Percentiles rank a stretch among this genome's conserved stretches.
phyloP scores from a whole-genome alignment of 1,284 basidiomycete species.

The Malassezia slooffiae region DNA sequence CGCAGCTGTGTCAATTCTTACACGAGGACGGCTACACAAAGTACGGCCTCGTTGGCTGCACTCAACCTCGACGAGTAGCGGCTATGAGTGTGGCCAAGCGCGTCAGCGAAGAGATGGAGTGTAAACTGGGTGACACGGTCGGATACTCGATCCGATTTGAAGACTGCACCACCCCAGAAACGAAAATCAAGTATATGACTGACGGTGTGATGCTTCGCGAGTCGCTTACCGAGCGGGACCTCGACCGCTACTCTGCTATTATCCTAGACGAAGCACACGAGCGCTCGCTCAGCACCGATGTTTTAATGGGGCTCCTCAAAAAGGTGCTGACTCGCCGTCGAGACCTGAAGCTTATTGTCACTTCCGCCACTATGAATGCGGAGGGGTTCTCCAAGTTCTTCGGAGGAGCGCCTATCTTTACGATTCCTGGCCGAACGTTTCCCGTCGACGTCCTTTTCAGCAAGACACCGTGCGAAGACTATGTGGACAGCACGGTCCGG shows the following conservation, averaged over 20 bases:
- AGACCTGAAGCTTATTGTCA: slow-evolving; percentile 91
- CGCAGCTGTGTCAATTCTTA: slow-evolving; percentile 78
- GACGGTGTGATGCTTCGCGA: slow-evolving; percentile 92
- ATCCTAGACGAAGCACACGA: slow-evolving; percentile 97
- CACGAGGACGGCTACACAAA: slow-evolving; percentile 90
- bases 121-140: slow-evolving; percentile 71
- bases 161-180: slow-evolving; percentile 81
- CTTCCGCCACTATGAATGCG: slow-evolving; percentile 97
- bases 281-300: slow-evolving; percentile 86
- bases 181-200: slow-evolving; percentile 90
- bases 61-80: slow-evolving; percentile 90
- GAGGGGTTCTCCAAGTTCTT: slow-evolving; percentile 92
- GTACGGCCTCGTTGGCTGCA: slow-evolving; percentile 82
- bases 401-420: slow-evolving; percentile 85
- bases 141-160: slow-evolving; percentile 97
- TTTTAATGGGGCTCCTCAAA: slow-evolving; percentile 83
- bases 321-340: slow-evolving; percentile 83
- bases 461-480: slow-evolving; percentile 96
- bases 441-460: slow-evolving; percentile 92
- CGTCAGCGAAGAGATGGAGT: slow-evolving; percentile 79
- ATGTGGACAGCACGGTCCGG: slow-evolving; percentile 94
- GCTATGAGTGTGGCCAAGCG: slow-evolving; percentile 98
- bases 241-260: slow-evolving; percentile 87
- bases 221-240: slow-evolving; percentile 85
- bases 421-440: slow-evolving; percentile 95